These are phyloP conservation scores for Claviceps monticola DNA, from an alignment of 2,329 filamentous ascomycete species.

Conservation along the genomic window DNA sequence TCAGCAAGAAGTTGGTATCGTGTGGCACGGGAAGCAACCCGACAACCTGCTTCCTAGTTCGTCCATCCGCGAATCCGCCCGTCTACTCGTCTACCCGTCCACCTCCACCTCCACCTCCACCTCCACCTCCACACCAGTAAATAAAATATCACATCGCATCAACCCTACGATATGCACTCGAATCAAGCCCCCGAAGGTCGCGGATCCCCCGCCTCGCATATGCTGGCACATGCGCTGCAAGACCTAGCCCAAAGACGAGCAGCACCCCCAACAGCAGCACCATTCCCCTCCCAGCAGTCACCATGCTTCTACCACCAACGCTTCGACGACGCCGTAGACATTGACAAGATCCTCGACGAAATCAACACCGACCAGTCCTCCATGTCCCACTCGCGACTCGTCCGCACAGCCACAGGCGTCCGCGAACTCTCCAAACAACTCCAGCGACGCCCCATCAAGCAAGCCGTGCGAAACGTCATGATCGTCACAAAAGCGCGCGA, in stretches of 20 bases:
- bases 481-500: constrained; percentile 97
- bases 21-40: too few relatives aligned
- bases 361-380: constrained; percentile 68
- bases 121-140: too few relatives aligned
- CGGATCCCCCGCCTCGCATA: constrained; percentile 39
- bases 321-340: constrained; percentile 91
- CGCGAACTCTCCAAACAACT: constrained; percentile 93
- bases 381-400: constrained; percentile 84
- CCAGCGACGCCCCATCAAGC: constrained; percentile 79
- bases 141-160: too few relatives aligned
- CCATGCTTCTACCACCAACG: constrained; percentile 97
- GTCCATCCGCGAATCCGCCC: too few relatives aligned
- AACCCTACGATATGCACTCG: constrained; percentile 42
- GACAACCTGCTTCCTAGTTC: too few relatives aligned
- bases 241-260: constrained; percentile 33
- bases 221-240: constrained; percentile 47
- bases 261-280: constrained; percentile 29
- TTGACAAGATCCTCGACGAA: constrained; percentile 88
- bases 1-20: too few relatives aligned
- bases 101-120: too few relatives aligned
- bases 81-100: too few relatives aligned
- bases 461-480: constrained; percentile 89
- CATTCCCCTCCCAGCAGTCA: constrained; percentile 46
- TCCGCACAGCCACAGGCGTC: constrained; percentile 90
- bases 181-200: constrained; percentile 24